phyloP scores from a whole-genome alignment of 176 grass and related monocot genomes.

The Eremochloa ophiuroides region DNA sequence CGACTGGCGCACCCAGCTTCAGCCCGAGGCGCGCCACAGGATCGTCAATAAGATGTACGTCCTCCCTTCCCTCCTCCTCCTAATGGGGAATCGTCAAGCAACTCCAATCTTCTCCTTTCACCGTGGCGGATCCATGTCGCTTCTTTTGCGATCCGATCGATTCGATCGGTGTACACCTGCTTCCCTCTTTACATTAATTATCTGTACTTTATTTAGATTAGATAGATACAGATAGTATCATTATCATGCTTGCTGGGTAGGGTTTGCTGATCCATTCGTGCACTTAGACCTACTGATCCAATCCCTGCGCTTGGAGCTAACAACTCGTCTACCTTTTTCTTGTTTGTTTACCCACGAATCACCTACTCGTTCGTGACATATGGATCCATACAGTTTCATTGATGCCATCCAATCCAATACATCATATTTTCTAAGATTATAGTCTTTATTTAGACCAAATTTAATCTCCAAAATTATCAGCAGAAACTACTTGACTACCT shows the following conservation, averaged over 20 bases:
- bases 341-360: neutral
- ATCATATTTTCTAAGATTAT: neutral
- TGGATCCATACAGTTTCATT: neutral
- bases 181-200: neutral
- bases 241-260: neutral
- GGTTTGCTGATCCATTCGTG: neutral
- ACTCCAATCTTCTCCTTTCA: neutral
- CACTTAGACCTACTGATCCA: neutral
- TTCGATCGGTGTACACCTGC: neutral
- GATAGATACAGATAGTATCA: neutral
- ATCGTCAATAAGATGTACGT: slow-evolving; percentile 83
- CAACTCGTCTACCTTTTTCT: neutral
- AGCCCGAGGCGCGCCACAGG: slow-evolving; percentile 62
- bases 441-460: neutral
- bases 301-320: neutral
- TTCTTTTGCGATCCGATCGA: neutral
- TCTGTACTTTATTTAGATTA: neutral
- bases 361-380: neutral
- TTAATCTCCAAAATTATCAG: neutral
- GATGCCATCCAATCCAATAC: neutral
- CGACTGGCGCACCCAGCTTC: slow-evolving; percentile 73
- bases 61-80: neutral
- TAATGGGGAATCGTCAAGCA: neutral
- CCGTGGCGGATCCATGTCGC: neutral
- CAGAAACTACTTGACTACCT: neutral